These are phyloP conservation scores for Aspergillus hancockii DNA, from an alignment of 495 filamentous ascomycete genomes.

Conservation along the genomic window DNA sequence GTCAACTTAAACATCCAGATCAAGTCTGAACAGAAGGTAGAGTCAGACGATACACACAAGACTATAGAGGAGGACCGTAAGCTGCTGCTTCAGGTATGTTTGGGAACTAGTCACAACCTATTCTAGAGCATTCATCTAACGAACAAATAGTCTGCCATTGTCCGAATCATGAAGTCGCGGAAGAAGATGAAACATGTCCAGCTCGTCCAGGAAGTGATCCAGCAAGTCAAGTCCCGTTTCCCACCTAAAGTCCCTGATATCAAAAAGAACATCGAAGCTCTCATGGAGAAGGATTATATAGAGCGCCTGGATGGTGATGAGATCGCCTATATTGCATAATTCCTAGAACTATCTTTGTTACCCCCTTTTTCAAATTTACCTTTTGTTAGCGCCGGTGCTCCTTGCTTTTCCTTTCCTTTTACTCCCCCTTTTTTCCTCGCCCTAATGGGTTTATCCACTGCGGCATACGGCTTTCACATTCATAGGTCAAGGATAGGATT, in stretches of 20 bases:
- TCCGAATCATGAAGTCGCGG: slow-evolving; percentile 98
- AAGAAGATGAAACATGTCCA: slow-evolving; percentile 97
- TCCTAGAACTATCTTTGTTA: slow-evolving; percentile 6
- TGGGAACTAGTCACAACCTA: not conserved
- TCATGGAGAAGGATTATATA: slow-evolving; percentile 98
- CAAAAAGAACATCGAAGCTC: slow-evolving; percentile 98
- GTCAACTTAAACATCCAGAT: slow-evolving; percentile 94
- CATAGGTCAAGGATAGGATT: slow-evolving; percentile 10
- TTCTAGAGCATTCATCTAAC: not conserved
- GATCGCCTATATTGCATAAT: slow-evolving; percentile 82
- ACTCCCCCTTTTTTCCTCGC: not conserved
- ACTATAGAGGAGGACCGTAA: slow-evolving; percentile 98
- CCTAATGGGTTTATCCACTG: not conserved
- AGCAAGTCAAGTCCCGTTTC: slow-evolving; percentile 92
- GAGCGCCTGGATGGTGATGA: slow-evolving; percentile 94
- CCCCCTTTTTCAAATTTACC: slow-evolving; percentile 7
- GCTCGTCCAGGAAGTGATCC: slow-evolving; percentile 91
- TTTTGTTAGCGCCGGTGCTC: slow-evolving; percentile 19
- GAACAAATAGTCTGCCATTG: slow-evolving; percentile 80
- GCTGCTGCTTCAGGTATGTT: slow-evolving; percentile 89
- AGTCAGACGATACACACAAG: slow-evolving; percentile 96
- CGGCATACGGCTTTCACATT: not conserved
- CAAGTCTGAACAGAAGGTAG: slow-evolving; percentile 92
- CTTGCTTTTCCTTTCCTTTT: slow-evolving; percentile 6
- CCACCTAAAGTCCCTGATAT: slow-evolving; percentile 90